These are phyloP conservation scores for Aspergillus eucalypticola DNA, from an alignment of 2,329 filamentous ascomycete species.

Conservation along the genomic window DNA sequence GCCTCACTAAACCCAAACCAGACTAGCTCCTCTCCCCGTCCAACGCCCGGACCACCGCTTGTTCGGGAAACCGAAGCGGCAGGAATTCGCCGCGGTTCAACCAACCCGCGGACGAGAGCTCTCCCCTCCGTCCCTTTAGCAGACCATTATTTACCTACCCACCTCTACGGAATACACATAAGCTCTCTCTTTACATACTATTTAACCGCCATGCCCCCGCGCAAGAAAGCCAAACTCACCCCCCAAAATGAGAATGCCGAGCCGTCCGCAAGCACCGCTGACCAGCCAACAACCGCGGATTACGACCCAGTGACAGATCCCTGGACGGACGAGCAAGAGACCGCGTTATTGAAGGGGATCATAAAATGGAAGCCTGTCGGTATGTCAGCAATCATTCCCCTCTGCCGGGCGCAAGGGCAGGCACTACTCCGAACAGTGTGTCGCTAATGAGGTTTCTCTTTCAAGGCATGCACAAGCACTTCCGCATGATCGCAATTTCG, in stretches of 20 bases:
- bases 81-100: neutral
- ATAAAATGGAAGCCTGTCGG: conserved; percentile 97
- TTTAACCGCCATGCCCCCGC: conserved; percentile 42
- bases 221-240: conserved; percentile 63
- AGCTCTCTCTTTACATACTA: neutral
- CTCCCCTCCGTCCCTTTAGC: neutral
- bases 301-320: conserved; percentile 63
- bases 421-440: neutral
- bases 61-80: conserved; percentile 23
- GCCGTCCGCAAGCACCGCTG: conserved; percentile 31
- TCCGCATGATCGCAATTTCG: conserved; percentile 84
- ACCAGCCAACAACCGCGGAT: conserved; percentile 37
- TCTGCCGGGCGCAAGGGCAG: neutral
- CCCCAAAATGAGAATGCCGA: conserved; percentile 31
- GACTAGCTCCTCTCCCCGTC: conserved; percentile 14
- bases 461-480: conserved; percentile 84
- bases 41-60: conserved; percentile 32
- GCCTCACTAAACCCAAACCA: conserved; percentile 17
- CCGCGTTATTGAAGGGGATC: conserved; percentile 86
- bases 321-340: conserved; percentile 96
- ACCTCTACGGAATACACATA: neutral
- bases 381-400: conserved; percentile 39
- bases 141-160: neutral
- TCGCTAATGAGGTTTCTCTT: conserved; percentile 12
- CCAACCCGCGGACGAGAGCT: neutral